Base-by-base conservation (phyloP, 441 rosid genomes). In the Metrosideros polymorpha region DNA sequence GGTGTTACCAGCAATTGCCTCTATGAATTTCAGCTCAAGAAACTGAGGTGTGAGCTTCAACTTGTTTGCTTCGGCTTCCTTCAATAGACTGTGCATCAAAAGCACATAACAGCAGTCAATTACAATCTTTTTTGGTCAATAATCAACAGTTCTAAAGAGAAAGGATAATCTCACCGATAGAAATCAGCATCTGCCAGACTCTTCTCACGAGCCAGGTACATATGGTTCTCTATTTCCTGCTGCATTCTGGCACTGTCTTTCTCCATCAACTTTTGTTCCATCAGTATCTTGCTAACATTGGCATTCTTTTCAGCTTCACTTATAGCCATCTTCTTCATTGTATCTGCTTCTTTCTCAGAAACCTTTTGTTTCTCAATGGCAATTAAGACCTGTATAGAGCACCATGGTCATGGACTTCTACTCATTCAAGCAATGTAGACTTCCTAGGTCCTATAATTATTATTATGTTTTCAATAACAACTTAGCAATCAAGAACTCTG, bases 51-150 rank as follows among this genome's bases (percentile, higher is more conserved):
- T 95, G 59, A 97, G 97, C 94, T 95, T 97, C 91, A 96, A 85
- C 90, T 94, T 93, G 92, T 97, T 97, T 87, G 97, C 99, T 93
- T 96, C 98, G 82, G 98, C 98, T 93, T 97, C 99, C 91, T 86
- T 95, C 89, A 90, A 87, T 82, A 92, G 91, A 71, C 98, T 96
- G 89, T 52, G 54, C 86, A 83, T 22, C 47, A 66, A 86, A 79
- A 61, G n/a, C 87, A 57, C 51, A 39, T 12, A 52, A 52, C 75
- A 87, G 83, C 82, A 84, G 10, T 6, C 14, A 82, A 71, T 82
- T 18, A 8, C 47, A 30, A 52, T 51, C 12, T 76, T 24, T 50
- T 25, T n/a, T 25, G 25, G n/a, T 49, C 57, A 35, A 82, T 52
- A 25, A 49, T 22, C 42, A 85, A 30, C 9, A 57, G 13, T 45